Evolutionary conservation across 1,139 yeast species (phyloP).

Genomic region (Candida sanyaensis): DNA sequence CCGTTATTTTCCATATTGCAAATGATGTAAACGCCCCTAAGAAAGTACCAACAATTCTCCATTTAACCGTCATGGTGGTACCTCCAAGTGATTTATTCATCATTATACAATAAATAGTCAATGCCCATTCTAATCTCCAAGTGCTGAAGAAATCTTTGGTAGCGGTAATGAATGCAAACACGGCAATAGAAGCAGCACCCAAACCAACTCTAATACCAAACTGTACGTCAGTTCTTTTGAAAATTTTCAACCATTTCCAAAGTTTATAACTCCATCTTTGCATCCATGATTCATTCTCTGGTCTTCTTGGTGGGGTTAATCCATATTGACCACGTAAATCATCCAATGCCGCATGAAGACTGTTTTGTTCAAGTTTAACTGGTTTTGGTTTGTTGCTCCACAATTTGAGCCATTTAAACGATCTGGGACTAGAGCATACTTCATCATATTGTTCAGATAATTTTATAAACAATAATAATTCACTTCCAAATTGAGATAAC

Average conservation of each 20-base stretch:
- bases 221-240: conserved; percentile 66
- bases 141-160: conserved; percentile 55
- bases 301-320: conserved; percentile 2
- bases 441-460: conserved; percentile 46
- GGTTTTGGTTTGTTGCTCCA: conserved; percentile 33
- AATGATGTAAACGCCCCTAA: conserved; percentile 69
- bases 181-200: conserved; percentile 68
- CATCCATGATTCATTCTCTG: conserved; percentile 7
- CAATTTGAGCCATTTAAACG: conserved; percentile 56
- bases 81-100: conserved; percentile 91
- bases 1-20: conserved; percentile 56
- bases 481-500: conserved; percentile 62
- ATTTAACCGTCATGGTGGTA: conserved; percentile 75
- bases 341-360: conserved; percentile 39
- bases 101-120: conserved; percentile 77
- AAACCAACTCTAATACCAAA: conserved; percentile 80
- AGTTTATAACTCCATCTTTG: conserved; percentile 20
- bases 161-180: conserved; percentile 65
- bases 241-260: conserved; percentile 35
- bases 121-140: conserved; percentile 87
- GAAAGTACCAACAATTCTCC: conserved; percentile 76
- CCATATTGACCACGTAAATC: conserved; percentile 35
- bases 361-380: conserved; percentile 9
- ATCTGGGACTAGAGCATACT: conserved; percentile 22
- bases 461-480: conserved; percentile 50